Conservation (phyloP, 176 grass and related monocot species). For the Chrysopogon serrulatus region DNA sequence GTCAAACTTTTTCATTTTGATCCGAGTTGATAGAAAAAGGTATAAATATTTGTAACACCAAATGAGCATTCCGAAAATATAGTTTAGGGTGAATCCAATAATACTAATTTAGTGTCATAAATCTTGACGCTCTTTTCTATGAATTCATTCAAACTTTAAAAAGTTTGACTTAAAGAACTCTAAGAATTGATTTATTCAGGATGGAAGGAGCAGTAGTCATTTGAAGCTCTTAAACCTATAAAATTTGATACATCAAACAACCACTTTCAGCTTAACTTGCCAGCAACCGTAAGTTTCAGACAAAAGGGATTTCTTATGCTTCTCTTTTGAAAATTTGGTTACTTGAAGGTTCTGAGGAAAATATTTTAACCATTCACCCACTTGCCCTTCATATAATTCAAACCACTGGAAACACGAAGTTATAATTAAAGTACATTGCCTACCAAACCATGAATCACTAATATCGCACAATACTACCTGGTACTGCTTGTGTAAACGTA, state of each 20-base stretch:
- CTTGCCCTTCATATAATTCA: background rate
- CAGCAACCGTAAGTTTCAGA: background rate
- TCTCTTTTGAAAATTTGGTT: background rate
- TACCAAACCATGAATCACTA: background rate
- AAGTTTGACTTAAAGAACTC: background rate
- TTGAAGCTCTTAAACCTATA: background rate
- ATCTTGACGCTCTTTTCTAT: background rate
- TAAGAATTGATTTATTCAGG: background rate
- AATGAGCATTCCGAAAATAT: background rate
- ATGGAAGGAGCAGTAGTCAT: background rate
- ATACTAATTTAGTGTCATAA: background rate
- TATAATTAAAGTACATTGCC: background rate
- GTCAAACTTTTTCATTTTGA: background rate
- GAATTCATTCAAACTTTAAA: background rate
- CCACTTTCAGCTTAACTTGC: background rate
- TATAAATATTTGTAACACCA: background rate
- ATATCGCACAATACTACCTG: background rate
- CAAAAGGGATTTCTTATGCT: background rate
- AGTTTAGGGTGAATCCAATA: background rate
- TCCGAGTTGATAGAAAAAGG: background rate
- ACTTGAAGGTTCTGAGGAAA: background rate
- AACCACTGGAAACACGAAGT: background rate
- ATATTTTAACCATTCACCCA: background rate
- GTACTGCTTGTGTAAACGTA: background rate
- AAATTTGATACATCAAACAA: background rate